A percentile compares a stretch with the other conserved stretches of the same genome.
phyloP scores from a whole-genome alignment of 805 yeast species.

The Barnettozyma salicaria region DNA sequence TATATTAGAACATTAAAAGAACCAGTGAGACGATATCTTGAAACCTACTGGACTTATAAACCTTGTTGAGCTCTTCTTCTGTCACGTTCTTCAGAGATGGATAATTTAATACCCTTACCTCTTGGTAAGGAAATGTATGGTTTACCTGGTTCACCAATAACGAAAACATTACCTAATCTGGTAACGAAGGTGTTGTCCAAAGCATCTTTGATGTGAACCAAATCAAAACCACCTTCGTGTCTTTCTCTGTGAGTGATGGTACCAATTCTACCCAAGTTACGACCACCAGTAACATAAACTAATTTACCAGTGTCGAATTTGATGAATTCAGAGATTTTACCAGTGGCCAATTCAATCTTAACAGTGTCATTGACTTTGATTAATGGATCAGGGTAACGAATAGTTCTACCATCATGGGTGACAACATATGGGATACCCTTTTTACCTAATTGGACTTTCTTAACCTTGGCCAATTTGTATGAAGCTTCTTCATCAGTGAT shows the following conservation, averaged over 20 bases:
- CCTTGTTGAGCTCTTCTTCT: conserved; percentile 79
- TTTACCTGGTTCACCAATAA: conserved; percentile 93
- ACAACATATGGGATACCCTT: conserved; percentile 97
- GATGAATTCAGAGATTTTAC: conserved; percentile 85
- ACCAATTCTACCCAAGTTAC: conserved; percentile 98
- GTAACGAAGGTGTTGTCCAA: conserved; percentile 94
- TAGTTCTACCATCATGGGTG: conserved; percentile 99
- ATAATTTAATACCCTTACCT: conserved; percentile 98
- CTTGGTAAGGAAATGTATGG: conserved; percentile 93
- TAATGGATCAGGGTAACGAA: conserved; percentile 98
- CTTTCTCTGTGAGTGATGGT: conserved; percentile 92
- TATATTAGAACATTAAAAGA: no score
- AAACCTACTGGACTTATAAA: conserved; percentile 18
- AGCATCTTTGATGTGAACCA: conserved; percentile 93
- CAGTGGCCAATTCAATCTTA: conserved; percentile 92
- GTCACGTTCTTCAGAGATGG: conserved; percentile 97
- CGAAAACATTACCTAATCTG: conserved; percentile 88
- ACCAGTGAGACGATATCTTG: no score
- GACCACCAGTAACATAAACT: conserved; percentile 95
- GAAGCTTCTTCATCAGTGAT: conserved; percentile 97
- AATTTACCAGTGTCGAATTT: conserved; percentile 90
- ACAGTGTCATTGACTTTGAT: conserved; percentile 97
- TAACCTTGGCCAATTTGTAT: conserved; percentile 97
- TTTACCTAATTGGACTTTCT: conserved; percentile 97
- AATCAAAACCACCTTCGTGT: conserved; percentile 98